Conservation (phyloP, 2,329 filamentous ascomycete genomes). For the Decorospora gaudefroyi region DNA sequence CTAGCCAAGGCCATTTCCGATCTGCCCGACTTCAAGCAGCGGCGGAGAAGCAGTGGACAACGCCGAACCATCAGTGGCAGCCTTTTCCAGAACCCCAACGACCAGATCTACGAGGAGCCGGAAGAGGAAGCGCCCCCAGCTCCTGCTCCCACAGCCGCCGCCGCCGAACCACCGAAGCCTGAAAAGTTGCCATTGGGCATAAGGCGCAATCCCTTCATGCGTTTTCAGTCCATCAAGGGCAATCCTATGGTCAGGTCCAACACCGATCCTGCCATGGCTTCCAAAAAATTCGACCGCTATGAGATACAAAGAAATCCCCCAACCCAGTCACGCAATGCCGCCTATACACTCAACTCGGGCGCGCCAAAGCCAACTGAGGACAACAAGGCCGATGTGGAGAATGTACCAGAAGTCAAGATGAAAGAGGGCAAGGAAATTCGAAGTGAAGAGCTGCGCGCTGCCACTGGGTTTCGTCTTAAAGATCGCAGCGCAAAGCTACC, state of each 20-base stretch:
- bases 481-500: slow-evolving; percentile 87
- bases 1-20: slow-evolving; percentile 41
- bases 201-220: slow-evolving; percentile 68
- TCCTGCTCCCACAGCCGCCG: slow-evolving; percentile 34
- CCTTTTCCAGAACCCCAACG: slow-evolving; percentile 69
- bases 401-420: slow-evolving; percentile 54
- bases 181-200: slow-evolving; percentile 53
- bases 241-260: slow-evolving; percentile 51
- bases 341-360: slow-evolving; percentile 71
- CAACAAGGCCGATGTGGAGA: slow-evolving; percentile 35
- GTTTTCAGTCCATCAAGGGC: slow-evolving; percentile 60
- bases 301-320: slow-evolving; percentile 87
- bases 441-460: slow-evolving; percentile 83
- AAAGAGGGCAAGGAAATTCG: slow-evolving; percentile 84
- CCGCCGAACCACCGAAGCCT: slow-evolving; percentile 38
- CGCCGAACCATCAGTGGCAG: slow-evolving; percentile 72
- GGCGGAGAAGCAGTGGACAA: slow-evolving; percentile 66
- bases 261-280: slow-evolving; percentile 54
- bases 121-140: slow-evolving; percentile 53
- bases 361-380: slow-evolving; percentile 41
- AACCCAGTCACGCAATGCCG: slow-evolving; percentile 78
- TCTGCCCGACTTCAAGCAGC: slow-evolving; percentile 36
- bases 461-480: slow-evolving; percentile 85
- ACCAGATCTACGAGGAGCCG: slow-evolving; percentile 89
- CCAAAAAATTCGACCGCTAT: slow-evolving; percentile 54